These are phyloP conservation scores for Bipolaris zeicola DNA, from an alignment of 2,329 filamentous ascomycete species.

Conservation along the genomic window DNA sequence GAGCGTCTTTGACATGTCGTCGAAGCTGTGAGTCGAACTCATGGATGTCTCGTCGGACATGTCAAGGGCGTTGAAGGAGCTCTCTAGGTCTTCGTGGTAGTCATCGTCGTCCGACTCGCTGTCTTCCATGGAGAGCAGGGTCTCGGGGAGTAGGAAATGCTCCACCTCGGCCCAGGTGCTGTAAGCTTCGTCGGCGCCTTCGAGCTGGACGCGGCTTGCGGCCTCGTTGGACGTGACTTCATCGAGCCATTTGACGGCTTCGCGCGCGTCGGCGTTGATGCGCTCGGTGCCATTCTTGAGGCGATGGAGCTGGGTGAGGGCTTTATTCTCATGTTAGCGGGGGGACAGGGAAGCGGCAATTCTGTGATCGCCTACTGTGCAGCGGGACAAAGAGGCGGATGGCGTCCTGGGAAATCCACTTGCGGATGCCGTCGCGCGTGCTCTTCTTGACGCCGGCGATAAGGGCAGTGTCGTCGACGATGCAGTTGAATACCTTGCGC, in stretches of 20 bases:
- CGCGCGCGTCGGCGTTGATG: constrained; percentile 53
- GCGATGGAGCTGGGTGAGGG: constrained; percentile 53
- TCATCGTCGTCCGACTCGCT: constrained; percentile 47
- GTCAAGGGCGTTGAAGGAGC: constrained; percentile 46
- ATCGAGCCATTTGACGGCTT: constrained; percentile 59
- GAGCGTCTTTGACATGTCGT: constrained; percentile 46
- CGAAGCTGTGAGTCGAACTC: constrained; percentile 52
- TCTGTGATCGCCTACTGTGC: constrained; percentile 50
- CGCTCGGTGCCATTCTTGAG: constrained; percentile 51
- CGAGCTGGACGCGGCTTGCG: constrained; percentile 50
- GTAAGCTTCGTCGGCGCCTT: constrained; percentile 56
- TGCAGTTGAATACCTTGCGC: constrained; percentile 60
- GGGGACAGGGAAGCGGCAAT: constrained; percentile 4
- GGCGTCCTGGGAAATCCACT: constrained; percentile 57
- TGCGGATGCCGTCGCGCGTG: constrained; percentile 58
- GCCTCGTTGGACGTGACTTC: constrained; percentile 53
- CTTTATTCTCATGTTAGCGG: constrained; percentile 42
- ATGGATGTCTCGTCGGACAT: constrained; percentile 48
- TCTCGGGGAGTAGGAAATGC: constrained; percentile 54
- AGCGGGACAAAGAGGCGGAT: constrained; percentile 59
- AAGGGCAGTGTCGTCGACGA: constrained; percentile 58
- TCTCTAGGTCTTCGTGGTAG: constrained; percentile 46
- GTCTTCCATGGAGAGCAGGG: constrained; percentile 56
- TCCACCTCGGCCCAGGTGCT: constrained; percentile 58
- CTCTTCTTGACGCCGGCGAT: constrained; percentile 58